phyloP scores from a whole-genome alignment of 2,329 filamentous ascomycete species.

The Lecanosticta acicola region DNA sequence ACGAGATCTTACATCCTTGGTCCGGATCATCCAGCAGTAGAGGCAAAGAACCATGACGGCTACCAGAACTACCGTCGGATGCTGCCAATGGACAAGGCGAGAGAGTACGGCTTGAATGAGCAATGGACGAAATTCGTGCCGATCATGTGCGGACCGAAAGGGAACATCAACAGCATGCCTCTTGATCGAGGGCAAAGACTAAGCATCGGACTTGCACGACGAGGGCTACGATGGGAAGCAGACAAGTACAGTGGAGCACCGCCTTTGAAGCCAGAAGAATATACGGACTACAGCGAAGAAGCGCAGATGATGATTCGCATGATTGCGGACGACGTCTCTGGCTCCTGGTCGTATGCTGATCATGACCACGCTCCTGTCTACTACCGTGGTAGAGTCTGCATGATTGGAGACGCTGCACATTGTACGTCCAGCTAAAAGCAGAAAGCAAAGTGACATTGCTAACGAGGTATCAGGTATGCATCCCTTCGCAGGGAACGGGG shows the following conservation, averaged over 20 bases:
- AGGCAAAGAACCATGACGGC: constrained; percentile 29
- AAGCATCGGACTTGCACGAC: constrained; percentile 27
- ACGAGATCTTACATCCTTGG: constrained; percentile 42
- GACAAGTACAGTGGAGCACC: constrained; percentile 9
- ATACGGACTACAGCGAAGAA: constrained; percentile 27
- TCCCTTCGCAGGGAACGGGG: constrained; percentile 34
- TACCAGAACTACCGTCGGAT: constrained; percentile 32
- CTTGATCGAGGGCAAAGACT: constrained; percentile 28
- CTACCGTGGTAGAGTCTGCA: constrained; percentile 24
- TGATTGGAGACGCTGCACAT: constrained; percentile 39
- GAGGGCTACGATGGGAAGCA: constrained; percentile 21
- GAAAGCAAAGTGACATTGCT: no score
- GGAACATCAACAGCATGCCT: constrained; percentile 32
- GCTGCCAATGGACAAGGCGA: constrained; percentile 26
- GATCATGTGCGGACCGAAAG: constrained; percentile 29
- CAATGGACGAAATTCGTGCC: constrained; percentile 29
- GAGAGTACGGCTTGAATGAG: constrained; percentile 25
- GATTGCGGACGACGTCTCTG: constrained; percentile 24
- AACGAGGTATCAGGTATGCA: not conserved
- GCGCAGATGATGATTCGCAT: constrained; percentile 26
- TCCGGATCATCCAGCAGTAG: constrained; percentile 28
- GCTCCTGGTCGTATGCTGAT: constrained; percentile 30
- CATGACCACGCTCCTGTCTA: constrained; percentile 34
- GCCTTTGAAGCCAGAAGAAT: constrained; percentile 14
- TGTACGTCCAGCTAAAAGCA: constrained; percentile 11